Evolutionary conservation across 2,329 filamentous ascomycete genomes (phyloP), one percentile per base, ranked within the genome.

Genomic region (Verticillium albo-atrum): DNA sequence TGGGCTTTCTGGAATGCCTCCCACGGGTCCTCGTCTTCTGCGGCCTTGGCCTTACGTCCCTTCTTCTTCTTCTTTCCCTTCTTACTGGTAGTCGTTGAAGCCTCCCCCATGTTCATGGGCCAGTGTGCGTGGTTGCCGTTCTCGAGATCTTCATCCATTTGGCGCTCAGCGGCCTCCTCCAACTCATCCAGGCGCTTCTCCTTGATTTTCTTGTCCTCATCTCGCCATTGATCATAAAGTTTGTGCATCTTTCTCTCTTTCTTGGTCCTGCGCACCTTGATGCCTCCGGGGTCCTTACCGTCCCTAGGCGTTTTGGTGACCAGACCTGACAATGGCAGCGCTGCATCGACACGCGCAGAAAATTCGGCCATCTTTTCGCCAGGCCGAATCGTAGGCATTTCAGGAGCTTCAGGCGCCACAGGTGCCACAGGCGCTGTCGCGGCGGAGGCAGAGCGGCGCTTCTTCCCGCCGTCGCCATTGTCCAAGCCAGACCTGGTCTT

Each of bases 301-400:
- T 80, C 77, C 65, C 81, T 86, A 9, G 81, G 74, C 0, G 81
- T 83, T 68, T 88, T 89, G 64, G 81, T 86, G 59, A 85, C 79
- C 9, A 97, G 79, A 0, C 88, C 88, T 7, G 86, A 79, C 0
- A 99, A 76, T 0, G 94, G 94, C 6, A 98, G 79, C 0, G 91
- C 87, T 55, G 91, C 89, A 70, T 98, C 89, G 6, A 99, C 95
- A 30, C 93, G 87, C 12, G 88, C 85, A 7, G 87, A 79, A 70
- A 96, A 99, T 57, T 96, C 90, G 4, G 89, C 86, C 69, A 98
- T 78, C 56, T 86, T 85, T 74, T 99, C 95, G 56, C 92, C 91
- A 0, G 93, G 92, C 17, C 86, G 83, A 63, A 98, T 97, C 54
- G 84, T 90, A 0, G 87, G 87, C 3, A 81, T 68, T 27, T 79